Evolutionary conservation across 805 yeast species (phyloP).

Genomic region (Yamadazyma takamatsuzukensis): DNA sequence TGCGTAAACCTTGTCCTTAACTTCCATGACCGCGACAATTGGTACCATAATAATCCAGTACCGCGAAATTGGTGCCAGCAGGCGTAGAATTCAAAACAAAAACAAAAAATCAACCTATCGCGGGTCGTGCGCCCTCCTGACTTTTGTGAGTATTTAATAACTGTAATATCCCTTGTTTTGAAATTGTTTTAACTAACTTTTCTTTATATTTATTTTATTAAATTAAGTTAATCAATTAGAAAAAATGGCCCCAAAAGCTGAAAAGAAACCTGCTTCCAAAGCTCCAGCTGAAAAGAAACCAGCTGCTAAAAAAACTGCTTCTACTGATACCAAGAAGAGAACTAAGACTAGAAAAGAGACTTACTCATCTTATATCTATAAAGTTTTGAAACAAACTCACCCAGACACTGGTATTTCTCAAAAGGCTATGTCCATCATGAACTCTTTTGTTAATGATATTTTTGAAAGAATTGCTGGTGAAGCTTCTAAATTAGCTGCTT

Average conservation of each 20-base stretch:
- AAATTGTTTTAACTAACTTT: not conserved
- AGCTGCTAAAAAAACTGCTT: constrained; percentile 81
- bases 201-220: constrained; percentile 4
- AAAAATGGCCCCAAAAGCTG: constrained; percentile 65
- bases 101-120: too few relatives aligned
- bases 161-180: constrained; percentile 7
- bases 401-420: constrained; percentile 99
- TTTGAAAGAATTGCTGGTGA: constrained; percentile 97
- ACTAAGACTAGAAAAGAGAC: constrained; percentile 96
- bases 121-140: too few relatives aligned
- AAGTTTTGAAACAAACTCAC: constrained; percentile 97
- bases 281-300: constrained; percentile 97
- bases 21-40: too few relatives aligned
- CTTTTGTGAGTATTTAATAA: constrained; percentile 8
- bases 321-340: constrained; percentile 85
- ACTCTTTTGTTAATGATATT: constrained; percentile 96
- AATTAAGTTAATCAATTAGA: not conserved
- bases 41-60: too few relatives aligned
- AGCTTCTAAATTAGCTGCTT: constrained; percentile 97
- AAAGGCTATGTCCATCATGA: constrained; percentile 98
- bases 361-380: constrained; percentile 96
- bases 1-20: too few relatives aligned
- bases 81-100: too few relatives aligned
- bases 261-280: constrained; percentile 85
- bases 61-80: too few relatives aligned